Conservation (phyloP, 2,329 filamentous ascomycete species). For the Endocalyx cinctus region DNA sequence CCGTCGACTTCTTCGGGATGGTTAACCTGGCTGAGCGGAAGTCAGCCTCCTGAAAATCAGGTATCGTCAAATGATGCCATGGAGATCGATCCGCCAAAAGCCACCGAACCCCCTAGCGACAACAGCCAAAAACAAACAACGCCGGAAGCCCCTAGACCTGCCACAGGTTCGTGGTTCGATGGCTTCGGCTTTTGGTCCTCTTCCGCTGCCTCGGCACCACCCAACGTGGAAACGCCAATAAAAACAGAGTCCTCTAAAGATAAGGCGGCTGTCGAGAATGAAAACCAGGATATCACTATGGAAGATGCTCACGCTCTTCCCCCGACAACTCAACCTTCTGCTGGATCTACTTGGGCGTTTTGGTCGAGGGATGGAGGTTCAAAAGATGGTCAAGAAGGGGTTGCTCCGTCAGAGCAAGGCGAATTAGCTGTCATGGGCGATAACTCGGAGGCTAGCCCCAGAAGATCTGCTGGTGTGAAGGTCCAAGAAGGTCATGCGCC, state of each 20-base stretch:
- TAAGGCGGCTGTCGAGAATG: slow-evolving; percentile 22
- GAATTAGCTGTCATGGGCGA: slow-evolving; percentile 55
- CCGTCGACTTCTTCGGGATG: slow-evolving; percentile 41
- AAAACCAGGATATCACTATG: slow-evolving; percentile 38
- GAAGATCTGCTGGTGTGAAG: slow-evolving; percentile 39
- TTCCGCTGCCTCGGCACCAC: slow-evolving; percentile 9
- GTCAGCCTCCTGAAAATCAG: slow-evolving; percentile 16
- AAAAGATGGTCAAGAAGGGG: slow-evolving; percentile 27
- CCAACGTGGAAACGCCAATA: slow-evolving; percentile 8
- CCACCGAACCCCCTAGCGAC: slow-evolving; percentile 15
- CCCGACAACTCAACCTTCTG: slow-evolving; percentile 33
- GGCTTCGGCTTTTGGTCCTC: slow-evolving; percentile 31
- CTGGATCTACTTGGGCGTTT: slow-evolving; percentile 72
- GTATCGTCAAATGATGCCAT: slow-evolving; percentile 7
- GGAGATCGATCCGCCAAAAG: slow-evolving; percentile 12
- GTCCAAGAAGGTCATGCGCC: slow-evolving; percentile 29
- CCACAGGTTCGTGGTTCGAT: slow-evolving; percentile 30
- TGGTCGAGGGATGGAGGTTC: slow-evolving; percentile 61
- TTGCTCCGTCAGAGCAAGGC: slow-evolving; percentile 35
- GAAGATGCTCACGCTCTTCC: slow-evolving; percentile 34
- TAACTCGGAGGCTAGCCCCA: slow-evolving; percentile 51
- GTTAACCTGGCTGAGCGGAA: slow-evolving; percentile 48
- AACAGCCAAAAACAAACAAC: no score
- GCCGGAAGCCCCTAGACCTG: slow-evolving; percentile 14
- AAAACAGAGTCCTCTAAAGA: slow-evolving; percentile 11